Conservation (phyloP, 306 rosid species). For the Castanopsis chinensis region DNA sequence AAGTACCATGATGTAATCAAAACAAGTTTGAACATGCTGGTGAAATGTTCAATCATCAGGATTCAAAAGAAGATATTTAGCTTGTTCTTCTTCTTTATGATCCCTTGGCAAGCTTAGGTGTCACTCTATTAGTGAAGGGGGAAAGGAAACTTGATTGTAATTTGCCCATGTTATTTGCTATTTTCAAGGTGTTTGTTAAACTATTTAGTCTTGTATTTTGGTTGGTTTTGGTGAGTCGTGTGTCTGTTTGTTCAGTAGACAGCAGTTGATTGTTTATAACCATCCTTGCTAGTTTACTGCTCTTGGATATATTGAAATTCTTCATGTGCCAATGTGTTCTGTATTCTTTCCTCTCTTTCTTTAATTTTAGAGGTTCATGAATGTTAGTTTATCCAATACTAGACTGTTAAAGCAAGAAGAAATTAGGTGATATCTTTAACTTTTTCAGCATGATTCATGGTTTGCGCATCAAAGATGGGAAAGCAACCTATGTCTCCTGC, state of each 20-base stretch:
- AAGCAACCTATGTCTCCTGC: slow-evolving; percentile 82
- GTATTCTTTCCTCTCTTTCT: background rate
- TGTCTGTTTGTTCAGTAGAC: background rate
- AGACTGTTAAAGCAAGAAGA: slow-evolving; percentile 1
- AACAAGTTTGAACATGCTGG: background rate
- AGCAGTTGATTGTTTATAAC: background rate
- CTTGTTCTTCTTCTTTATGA: too few relatives aligned
- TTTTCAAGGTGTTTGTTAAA: background rate
- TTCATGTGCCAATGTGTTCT: background rate
- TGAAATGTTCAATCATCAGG: too few relatives aligned
- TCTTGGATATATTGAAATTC: background rate
- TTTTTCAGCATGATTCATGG: slow-evolving; percentile 92
- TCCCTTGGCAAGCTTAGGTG: too few relatives aligned
- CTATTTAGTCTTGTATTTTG: too few relatives aligned
- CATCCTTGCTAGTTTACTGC: background rate
- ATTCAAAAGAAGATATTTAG: too few relatives aligned
- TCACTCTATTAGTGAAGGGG: background rate
- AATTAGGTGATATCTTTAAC: slow-evolving; percentile 13
- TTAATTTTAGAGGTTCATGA: background rate
- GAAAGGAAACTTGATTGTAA: background rate
- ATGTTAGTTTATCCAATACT: background rate
- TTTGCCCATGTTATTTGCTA: background rate
- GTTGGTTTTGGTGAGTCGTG: too few relatives aligned
- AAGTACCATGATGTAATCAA: background rate
- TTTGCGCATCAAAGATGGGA: slow-evolving; percentile 92